Conservation (phyloP, 805 yeast species). For the Wickerhamomyces subpelliculosus region DNA sequence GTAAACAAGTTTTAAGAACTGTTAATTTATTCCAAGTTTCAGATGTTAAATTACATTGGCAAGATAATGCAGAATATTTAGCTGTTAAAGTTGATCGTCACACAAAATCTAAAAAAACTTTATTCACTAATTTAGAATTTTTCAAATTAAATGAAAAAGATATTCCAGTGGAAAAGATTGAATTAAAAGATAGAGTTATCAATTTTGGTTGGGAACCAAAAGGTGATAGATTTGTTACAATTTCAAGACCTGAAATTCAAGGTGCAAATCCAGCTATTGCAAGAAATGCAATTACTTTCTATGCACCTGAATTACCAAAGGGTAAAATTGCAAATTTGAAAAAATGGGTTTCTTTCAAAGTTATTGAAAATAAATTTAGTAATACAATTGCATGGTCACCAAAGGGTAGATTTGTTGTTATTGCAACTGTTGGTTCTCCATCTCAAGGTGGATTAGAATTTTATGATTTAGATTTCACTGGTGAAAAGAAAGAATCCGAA, state of each 20-base stretch:
- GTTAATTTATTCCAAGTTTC: slow-evolving; percentile 92
- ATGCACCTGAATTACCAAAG: slow-evolving; percentile 64
- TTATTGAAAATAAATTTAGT: slow-evolving; percentile 52
- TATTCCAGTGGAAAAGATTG: slow-evolving; percentile 91
- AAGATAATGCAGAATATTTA: slow-evolving; percentile 71
- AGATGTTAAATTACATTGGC: slow-evolving; percentile 91
- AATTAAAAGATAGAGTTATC: slow-evolving; percentile 80
- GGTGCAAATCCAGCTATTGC: slow-evolving; percentile 55
- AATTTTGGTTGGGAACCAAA: slow-evolving; percentile 96
- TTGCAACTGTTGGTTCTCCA: slow-evolving; percentile 39
- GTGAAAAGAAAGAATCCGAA: slow-evolving; percentile 43
- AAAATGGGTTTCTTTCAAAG: slow-evolving; percentile 54
- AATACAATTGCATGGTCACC: slow-evolving; percentile 87
- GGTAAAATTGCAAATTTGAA: slow-evolving; percentile 35
- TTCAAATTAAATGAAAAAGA: slow-evolving; percentile 83
- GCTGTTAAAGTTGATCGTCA: slow-evolving; percentile 97
- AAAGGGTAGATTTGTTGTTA: slow-evolving; percentile 75
- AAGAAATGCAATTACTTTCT: slow-evolving; percentile 68
- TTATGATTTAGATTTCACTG: slow-evolving; percentile 80
- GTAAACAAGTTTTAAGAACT: slow-evolving; percentile 78
- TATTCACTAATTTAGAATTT: slow-evolving; percentile 86
- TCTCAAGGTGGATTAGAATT: slow-evolving; percentile 68
- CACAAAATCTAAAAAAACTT: slow-evolving; percentile 88
- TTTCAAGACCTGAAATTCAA: slow-evolving; percentile 50
- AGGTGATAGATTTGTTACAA: slow-evolving; percentile 77